Conservation (phyloP, 73 alveolate genomes). For the Diophrys appendiculata region DNA sequence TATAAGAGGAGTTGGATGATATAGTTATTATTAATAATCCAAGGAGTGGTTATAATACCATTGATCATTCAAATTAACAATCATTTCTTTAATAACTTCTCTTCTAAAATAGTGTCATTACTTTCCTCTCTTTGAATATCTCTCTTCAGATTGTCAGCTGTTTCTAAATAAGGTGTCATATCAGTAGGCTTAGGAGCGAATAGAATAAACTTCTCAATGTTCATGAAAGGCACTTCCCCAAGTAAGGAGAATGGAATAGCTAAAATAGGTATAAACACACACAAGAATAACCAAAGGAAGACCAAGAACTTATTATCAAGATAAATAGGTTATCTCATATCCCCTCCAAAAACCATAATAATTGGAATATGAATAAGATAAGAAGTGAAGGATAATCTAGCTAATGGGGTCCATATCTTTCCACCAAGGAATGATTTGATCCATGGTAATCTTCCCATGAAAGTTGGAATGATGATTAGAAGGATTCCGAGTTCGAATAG, state of each 20-base stretch:
- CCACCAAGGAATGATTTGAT: conserved; percentile 28
- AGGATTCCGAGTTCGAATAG: conserved; percentile 55
- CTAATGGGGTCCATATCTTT: conserved; percentile 29
- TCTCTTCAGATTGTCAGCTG: no score
- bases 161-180: no score
- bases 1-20: no score
- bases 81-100: no score
- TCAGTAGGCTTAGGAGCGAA: conserved; percentile 22
- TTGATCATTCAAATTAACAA: no score
- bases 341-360: background rate
- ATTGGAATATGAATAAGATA: conserved; percentile 43
- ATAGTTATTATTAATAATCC: no score
- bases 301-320: conserved; percentile 25
- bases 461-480: conserved; percentile 51
- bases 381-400: conserved; percentile 49
- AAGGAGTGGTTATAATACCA: no score
- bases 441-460: conserved; percentile 40
- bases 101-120: no score
- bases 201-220: conserved; percentile 40
- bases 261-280: conserved; percentile 23
- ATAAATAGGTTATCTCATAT: conserved; percentile 20
- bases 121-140: no score
- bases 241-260: conserved; percentile 50
- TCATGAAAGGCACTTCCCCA: conserved; percentile 53
- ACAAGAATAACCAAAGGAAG: conserved; percentile 31